Evolutionary conservation across 73 alveolate genomes (phyloP).

Genomic region (Blepharisma japonicum): DNA sequence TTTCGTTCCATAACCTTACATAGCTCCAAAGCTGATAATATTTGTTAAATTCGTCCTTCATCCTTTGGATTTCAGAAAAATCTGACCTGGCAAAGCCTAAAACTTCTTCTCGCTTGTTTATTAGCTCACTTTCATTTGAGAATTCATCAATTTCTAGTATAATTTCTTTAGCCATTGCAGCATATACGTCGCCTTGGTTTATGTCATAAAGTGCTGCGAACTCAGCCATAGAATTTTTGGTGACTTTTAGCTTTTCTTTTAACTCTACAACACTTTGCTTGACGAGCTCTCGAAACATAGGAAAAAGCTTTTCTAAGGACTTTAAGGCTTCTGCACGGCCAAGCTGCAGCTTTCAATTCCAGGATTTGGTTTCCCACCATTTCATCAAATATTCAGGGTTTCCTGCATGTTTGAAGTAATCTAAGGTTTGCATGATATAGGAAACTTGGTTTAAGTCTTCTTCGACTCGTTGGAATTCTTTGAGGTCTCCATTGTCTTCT

Average conservation of each 20-base stretch:
- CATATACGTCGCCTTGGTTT: not conserved
- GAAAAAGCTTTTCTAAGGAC: not conserved
- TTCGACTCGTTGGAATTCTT: not conserved
- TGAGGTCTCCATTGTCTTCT: constrained; percentile 4
- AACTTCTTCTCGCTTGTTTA: constrained; percentile 8
- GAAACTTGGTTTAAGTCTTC: not conserved
- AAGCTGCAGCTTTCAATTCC: not conserved
- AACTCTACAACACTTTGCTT: not conserved
- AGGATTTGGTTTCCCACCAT: constrained; percentile 12
- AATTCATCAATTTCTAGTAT: not conserved
- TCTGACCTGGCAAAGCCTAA: constrained; percentile 7
- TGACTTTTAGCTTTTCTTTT: not conserved
- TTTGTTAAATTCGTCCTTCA: not conserved
- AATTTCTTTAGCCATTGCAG: constrained; percentile 6
- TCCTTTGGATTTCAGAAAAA: not conserved
- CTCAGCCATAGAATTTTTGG: not conserved
- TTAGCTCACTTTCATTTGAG: not conserved
- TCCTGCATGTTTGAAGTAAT: not conserved
- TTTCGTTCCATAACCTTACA: not conserved
- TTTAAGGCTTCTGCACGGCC: not conserved
- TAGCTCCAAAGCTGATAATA: not conserved
- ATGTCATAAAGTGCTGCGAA: not conserved
- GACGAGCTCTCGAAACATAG: not conserved
- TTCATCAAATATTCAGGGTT: not conserved
- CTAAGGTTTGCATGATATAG: not conserved